Conservation (phyloP, 257 asterid genomes). For the Plectranthus barbatus region DNA sequence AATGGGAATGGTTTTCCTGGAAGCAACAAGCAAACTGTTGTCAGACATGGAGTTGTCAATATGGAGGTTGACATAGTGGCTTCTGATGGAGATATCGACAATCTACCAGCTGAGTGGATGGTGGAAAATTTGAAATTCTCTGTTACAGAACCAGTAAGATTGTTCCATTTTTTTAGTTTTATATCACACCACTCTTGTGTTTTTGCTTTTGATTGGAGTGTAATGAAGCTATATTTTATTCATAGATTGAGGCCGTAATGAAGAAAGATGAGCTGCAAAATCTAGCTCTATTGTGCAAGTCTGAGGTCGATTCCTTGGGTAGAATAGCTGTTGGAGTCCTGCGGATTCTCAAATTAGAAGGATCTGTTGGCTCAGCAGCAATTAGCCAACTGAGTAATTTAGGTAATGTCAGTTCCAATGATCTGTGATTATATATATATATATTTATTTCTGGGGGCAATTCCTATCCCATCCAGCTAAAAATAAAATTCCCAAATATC, state of each 20-base stretch:
- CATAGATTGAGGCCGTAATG: conserved; percentile 79
- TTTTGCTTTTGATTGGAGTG: conserved; percentile 7
- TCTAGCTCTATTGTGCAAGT: conserved; percentile 59
- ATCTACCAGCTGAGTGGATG: conserved; percentile 45
- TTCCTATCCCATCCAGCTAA: neutral
- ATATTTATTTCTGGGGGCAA: neutral
- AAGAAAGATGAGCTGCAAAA: conserved; percentile 79
- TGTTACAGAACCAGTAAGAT: conserved; percentile 74
- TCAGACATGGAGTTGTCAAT: conserved; percentile 47
- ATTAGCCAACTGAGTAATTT: conserved; percentile 81
- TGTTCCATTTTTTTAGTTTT: neutral
- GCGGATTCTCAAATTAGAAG: conserved; percentile 84
- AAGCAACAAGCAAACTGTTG: conserved; percentile 36
- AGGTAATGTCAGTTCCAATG: conserved; percentile 39
- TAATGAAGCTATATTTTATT: conserved; percentile 2
- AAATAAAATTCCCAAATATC: no score
- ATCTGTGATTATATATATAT: neutral
- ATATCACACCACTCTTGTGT: neutral
- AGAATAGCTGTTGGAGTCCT: conserved; percentile 84
- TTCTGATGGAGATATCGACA: conserved; percentile 51
- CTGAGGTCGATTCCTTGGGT: conserved; percentile 89
- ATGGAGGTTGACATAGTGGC: conserved; percentile 63
- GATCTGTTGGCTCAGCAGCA: conserved; percentile 70
- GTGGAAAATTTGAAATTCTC: conserved; percentile 81
- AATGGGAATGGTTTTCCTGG: conserved; percentile 37